Base-by-base conservation (phyloP, 176 grass and related monocot species). In the Lolium rigidum region DNA sequence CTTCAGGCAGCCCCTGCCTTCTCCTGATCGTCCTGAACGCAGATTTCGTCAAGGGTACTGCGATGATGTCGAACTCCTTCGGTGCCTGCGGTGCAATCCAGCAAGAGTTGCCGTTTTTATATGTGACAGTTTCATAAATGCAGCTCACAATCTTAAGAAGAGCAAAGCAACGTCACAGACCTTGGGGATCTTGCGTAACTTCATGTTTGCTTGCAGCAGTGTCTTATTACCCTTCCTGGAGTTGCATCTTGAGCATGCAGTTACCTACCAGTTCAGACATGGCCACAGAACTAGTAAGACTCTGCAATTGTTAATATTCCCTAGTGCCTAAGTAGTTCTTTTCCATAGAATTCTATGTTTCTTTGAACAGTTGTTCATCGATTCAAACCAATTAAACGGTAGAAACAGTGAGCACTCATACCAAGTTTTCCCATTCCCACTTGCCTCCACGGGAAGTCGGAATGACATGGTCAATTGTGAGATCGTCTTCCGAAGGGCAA, bases 361-460 rank as follows among this genome's bases (percentile, higher is more conserved):
- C n/a, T 1, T 7, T 3, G 28, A 24, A 47, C 7, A 5, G 8
- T 68, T 38, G 6, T 54, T 82, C 20, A 14, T 11, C 20, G 14
- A 28, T 48, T 65, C 5, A 31, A 43, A 18, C 31, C 18, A 43
- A 18, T 65, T 28, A 74, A 11, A 41, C 3, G 0, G 7, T 16
- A 58, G 39, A 16, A 62, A 20, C 14, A 67, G 4, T 43, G n/a
- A 60, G 70, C 13, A 13, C 12, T 5, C 44, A 0, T 90, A 98
- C 97, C 93, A 98, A 81, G 92, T 98, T 98, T 47, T 95, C 97
- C 97, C 97, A 98, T 68, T 81, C 89, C 97, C 93, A 95, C 92
- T 98, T 74, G 43, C 97, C 96, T 1, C 97, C 97, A 58, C 88
- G 86, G 31, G 97, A 92, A 84, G 54, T 91, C 1, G 97, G 97